phyloP scores from a whole-genome alignment of 768 basidiomycete genomes.

The Auricularia cornea region DNA sequence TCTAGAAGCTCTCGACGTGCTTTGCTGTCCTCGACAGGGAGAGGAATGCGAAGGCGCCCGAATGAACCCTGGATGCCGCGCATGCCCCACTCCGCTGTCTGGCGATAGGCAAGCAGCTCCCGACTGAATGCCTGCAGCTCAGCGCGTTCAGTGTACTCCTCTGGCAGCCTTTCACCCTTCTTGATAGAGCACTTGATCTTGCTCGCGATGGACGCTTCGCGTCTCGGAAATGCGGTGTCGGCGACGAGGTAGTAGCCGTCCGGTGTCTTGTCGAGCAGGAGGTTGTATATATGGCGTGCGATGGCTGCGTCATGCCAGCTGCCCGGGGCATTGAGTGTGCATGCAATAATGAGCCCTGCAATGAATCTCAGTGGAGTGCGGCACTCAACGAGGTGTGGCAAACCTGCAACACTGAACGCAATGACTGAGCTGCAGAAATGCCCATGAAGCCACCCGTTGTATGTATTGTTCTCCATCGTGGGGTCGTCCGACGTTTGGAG shows the following conservation, averaged over 20 bases:
- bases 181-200: slow-evolving; percentile 33
- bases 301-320: slow-evolving; percentile 43
- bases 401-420: slow-evolving; percentile 18
- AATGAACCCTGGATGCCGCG: slow-evolving; percentile 37
- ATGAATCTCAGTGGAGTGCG: neutral
- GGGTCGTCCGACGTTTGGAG: slow-evolving; percentile 29
- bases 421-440: slow-evolving; percentile 34
- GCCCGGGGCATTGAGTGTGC: slow-evolving; percentile 32
- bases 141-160: slow-evolving; percentile 12
- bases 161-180: slow-evolving; percentile 15
- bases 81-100: slow-evolving; percentile 49
- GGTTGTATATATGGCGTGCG: slow-evolving; percentile 31
- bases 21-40: slow-evolving; percentile 25
- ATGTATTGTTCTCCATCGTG: slow-evolving; percentile 39
- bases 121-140: slow-evolving; percentile 23
- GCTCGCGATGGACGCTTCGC: slow-evolving; percentile 22
- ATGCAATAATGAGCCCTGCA: slow-evolving; percentile 29
- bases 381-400: neutral
- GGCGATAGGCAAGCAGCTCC: slow-evolving; percentile 36
- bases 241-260: slow-evolving; percentile 35
- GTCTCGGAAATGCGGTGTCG: slow-evolving; percentile 40
- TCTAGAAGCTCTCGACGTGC: slow-evolving; percentile 27
- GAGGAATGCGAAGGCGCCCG: slow-evolving; percentile 34
- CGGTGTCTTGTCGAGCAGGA: slow-evolving; percentile 26
- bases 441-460: slow-evolving; percentile 35